Evolutionary conservation across 2,329 filamentous ascomycete species (phyloP).

Genomic region (Purpureocillium takamizusanense): DNA sequence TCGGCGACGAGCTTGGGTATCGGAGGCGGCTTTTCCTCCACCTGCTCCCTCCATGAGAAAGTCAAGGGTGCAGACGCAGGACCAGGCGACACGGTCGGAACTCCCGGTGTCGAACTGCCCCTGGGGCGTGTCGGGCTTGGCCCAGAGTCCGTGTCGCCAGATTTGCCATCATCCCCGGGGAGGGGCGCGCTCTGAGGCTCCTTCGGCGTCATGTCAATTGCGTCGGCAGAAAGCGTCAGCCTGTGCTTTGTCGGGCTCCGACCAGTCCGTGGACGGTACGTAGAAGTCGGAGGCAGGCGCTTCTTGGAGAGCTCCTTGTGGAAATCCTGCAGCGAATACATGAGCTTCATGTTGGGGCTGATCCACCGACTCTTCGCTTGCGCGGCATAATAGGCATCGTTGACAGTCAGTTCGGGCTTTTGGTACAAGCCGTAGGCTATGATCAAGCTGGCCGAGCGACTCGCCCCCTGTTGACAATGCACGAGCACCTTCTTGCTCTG

Average conservation of each 20-base stretch:
- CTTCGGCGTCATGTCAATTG: constrained; percentile 40
- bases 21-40: constrained; percentile 17
- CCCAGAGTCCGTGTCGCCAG: constrained; percentile 26
- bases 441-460: constrained; percentile 75
- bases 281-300: constrained; percentile 32
- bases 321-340: constrained; percentile 83
- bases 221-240: constrained; percentile 50
- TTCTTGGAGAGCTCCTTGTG: constrained; percentile 52
- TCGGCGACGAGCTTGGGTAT: constrained; percentile 2
- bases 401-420: constrained; percentile 66
- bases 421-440: constrained; percentile 80
- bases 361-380: constrained; percentile 81
- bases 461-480: constrained; percentile 81
- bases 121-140: constrained; percentile 36
- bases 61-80: constrained; percentile 60
- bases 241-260: constrained; percentile 53
- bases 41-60: constrained; percentile 45
- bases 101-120: constrained; percentile 43
- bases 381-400: constrained; percentile 74
- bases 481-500: constrained; percentile 72
- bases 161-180: constrained; percentile 41
- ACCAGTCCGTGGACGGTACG: constrained; percentile 39
- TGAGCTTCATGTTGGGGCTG: constrained; percentile 83
- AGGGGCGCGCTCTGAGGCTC: constrained; percentile 54
- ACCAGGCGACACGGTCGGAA: constrained; percentile 46